Evolutionary conservation across 345 rosid species (phyloP).

Genomic region (Camelina sativa): DNA sequence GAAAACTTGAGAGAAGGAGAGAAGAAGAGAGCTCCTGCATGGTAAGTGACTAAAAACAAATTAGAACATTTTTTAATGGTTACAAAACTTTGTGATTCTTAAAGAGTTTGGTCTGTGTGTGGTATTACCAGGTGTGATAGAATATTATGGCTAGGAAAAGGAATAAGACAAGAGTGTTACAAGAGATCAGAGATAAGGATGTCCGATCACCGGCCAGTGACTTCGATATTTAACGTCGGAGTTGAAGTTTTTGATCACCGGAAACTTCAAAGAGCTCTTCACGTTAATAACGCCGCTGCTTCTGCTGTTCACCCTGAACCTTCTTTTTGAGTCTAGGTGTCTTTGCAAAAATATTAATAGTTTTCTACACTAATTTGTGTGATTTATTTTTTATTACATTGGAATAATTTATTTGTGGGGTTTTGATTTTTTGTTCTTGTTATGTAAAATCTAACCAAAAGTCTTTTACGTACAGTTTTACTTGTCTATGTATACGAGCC

Average conservation of each 20-base stretch:
- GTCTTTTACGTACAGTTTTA: constrained; percentile 10
- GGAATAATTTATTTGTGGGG: constrained; percentile 15
- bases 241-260: constrained; percentile 86
- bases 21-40: constrained; percentile 96
- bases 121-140: constrained; percentile 81
- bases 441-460: constrained; percentile 31
- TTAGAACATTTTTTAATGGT: constrained; percentile 22
- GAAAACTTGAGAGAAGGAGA: constrained; percentile 82
- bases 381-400: constrained; percentile 12
- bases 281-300: constrained; percentile 70
- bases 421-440: neutral
- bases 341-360: neutral
- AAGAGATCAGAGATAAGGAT: constrained; percentile 61
- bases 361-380: constrained; percentile 20
- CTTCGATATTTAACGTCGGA: constrained; percentile 67
- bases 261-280: constrained; percentile 79
- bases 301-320: constrained; percentile 79
- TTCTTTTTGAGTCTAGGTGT: constrained; percentile 48
- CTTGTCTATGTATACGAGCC: constrained; percentile 23
- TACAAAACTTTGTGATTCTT: neutral
- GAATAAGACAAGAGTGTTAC: constrained; percentile 79
- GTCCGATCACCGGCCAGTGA: constrained; percentile 98
- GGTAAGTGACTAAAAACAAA: constrained; percentile 52
- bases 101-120: neutral
- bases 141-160: constrained; percentile 87